Evolutionary conservation across 306 rosid species (phyloP).

Genomic region (Hippophae tibetana): DNA sequence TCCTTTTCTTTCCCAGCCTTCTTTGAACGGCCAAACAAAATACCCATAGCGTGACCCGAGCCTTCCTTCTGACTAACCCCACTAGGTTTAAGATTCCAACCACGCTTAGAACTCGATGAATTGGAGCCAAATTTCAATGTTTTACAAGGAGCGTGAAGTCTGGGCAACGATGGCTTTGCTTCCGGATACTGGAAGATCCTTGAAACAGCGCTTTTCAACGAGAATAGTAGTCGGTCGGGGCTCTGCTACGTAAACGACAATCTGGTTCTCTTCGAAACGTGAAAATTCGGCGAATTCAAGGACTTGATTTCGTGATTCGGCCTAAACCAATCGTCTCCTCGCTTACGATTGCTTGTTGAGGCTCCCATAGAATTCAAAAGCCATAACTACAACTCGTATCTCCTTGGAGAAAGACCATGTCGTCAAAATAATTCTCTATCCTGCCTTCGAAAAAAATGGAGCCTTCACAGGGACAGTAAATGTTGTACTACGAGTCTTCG

Average conservation of each 20-base stretch:
- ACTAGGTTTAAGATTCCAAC: conserved; percentile 2
- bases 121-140: conserved; percentile 28
- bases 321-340: conserved; percentile 53
- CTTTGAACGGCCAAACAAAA: conserved; percentile 4
- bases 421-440: too few relatives aligned
- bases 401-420: too few relatives aligned
- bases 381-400: conserved; percentile 3
- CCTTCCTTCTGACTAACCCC: conserved; percentile 4
- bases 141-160: conserved; percentile 72
- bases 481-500: too few relatives aligned
- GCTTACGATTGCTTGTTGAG: conserved; percentile 62
- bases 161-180: conserved; percentile 25
- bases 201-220: conserved; percentile 32
- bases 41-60: conserved; percentile 30
- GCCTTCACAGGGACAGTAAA: too few relatives aligned
- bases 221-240: conserved; percentile 17
- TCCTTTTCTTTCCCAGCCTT: conserved; percentile 27
- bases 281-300: conserved; percentile 38
- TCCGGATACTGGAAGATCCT: conserved; percentile 63
- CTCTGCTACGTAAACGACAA: conserved; percentile 17
- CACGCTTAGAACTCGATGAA: neutral
- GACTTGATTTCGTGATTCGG: conserved; percentile 26
- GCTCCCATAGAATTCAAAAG: conserved; percentile 51
- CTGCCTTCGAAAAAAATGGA: too few relatives aligned
- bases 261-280: conserved; percentile 34